Evolutionary conservation across 2,329 filamentous ascomycete species (phyloP).

Genomic region (Aureobasidium sp.): DNA sequence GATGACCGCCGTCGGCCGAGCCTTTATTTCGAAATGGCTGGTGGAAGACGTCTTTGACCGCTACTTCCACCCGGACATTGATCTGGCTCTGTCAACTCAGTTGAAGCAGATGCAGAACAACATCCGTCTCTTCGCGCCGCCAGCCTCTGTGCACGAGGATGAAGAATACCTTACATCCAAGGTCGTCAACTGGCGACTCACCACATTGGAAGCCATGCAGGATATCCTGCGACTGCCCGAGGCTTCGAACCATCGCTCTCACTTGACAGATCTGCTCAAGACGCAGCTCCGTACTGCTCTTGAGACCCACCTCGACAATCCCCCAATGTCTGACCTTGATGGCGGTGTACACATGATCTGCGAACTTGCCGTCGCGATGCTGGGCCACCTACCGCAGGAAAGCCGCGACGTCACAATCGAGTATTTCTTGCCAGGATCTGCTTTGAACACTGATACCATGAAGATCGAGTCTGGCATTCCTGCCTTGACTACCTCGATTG

Average conservation of each 20-base stretch:
- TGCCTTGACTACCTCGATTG: conserved; percentile 37
- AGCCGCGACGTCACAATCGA: conserved; percentile 83
- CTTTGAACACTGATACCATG: conserved; percentile 68
- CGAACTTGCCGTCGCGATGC: conserved; percentile 79
- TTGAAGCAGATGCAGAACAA: conserved; percentile 84
- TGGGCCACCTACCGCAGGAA: conserved; percentile 79
- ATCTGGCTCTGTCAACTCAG: conserved; percentile 65
- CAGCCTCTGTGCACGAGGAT: conserved; percentile 73
- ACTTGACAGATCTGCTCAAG: conserved; percentile 52
- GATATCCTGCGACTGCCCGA: conserved; percentile 60
- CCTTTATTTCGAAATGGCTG: conserved; percentile 82
- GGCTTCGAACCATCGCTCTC: conserved; percentile 58
- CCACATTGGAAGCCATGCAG: conserved; percentile 84
- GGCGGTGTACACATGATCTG: conserved; percentile 88
- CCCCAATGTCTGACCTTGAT: conserved; percentile 73
- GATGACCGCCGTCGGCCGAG: conserved; percentile 91
- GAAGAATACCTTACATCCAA: conserved; percentile 81
- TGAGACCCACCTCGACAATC: conserved; percentile 66
- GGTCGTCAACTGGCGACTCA: conserved; percentile 86
- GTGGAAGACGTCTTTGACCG: conserved; percentile 86
- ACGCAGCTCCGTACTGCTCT: conserved; percentile 64
- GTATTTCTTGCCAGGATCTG: conserved; percentile 72
- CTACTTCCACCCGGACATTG: conserved; percentile 86
- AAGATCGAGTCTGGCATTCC: conserved; percentile 63
- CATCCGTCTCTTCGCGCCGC: conserved; percentile 70